These are phyloP conservation scores for Colletotrichum horii DNA, from an alignment of 2,329 filamentous ascomycete genomes.

Conservation along the genomic window DNA sequence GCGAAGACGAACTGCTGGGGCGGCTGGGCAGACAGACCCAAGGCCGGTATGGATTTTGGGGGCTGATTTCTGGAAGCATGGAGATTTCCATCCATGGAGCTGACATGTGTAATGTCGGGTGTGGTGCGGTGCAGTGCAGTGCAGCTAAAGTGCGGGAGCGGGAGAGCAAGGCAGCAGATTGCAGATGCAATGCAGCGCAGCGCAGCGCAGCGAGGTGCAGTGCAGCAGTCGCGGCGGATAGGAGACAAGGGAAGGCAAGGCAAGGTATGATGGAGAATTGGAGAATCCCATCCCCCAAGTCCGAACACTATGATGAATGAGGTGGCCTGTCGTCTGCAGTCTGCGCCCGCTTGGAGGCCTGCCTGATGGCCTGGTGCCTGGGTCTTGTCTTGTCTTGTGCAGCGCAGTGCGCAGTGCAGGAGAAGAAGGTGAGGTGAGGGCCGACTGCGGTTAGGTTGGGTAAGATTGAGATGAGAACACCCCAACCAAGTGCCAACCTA, in stretches of 20 bases:
- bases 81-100: not conserved
- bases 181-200: not conserved
- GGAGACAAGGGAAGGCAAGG: not conserved
- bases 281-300: conserved; percentile 4
- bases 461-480: not conserved
- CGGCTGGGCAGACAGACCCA: not conserved
- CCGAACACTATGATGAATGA: not conserved
- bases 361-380: not conserved
- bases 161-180: not conserved
- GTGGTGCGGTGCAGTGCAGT: not conserved
- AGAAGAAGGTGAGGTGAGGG: not conserved
- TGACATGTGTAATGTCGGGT: not conserved
- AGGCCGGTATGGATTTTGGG: not conserved
- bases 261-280: not conserved
- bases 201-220: not conserved
- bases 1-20: not conserved
- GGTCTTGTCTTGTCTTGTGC: not conserved
- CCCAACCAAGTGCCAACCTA: not conserved
- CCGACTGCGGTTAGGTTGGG: not conserved
- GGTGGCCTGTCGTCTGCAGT: not conserved
- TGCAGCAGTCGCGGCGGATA: not conserved
- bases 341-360: not conserved
- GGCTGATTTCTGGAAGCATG: not conserved
- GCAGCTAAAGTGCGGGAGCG: not conserved
- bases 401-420: not conserved